Evolutionary conservation across 371 early-diverging fungal genomes (phyloP).

Genomic region (Mucor circinelloides): DNA sequence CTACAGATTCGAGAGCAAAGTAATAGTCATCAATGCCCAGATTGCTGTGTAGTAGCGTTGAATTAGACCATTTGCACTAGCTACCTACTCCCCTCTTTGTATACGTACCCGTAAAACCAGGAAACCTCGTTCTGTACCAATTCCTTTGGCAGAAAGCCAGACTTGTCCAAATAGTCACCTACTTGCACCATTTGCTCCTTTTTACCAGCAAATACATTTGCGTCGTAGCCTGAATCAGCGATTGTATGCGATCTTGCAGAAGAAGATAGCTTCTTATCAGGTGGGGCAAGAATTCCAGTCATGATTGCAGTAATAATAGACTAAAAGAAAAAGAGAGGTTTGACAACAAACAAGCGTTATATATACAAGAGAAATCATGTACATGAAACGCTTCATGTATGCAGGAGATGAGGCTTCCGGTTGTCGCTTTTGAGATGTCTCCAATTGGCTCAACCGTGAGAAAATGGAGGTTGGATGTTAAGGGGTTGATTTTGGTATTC

Average conservation of each 20-base stretch:
- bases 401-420: neutral
- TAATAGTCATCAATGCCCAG: constrained; percentile 98
- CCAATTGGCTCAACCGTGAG: constrained; percentile 2
- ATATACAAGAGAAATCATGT: neutral
- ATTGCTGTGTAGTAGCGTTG: constrained; percentile 55
- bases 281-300: neutral
- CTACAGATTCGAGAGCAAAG: constrained; percentile 89
- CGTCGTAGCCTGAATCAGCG: constrained; percentile 69
- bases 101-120: constrained; percentile 92
- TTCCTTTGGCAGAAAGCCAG: constrained; percentile 90
- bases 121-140: constrained; percentile 88
- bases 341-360: neutral
- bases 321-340: neutral
- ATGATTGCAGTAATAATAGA: neutral
- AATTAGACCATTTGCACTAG: neutral
- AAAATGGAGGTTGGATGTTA: neutral
- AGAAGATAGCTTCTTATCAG: neutral
- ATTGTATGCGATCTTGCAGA: constrained; percentile 22
- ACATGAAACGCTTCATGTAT: neutral
- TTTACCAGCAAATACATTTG: constrained; percentile 86
- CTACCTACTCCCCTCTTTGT: neutral
- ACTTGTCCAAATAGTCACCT: constrained; percentile 75
- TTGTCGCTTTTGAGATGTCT: neutral
- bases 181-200: constrained; percentile 90
- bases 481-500: neutral